A percentile compares a stretch with the other conserved stretches of the same genome.
phyloP scores from a whole-genome alignment of 1,284 basidiomycete genomes.

The Gomphus sp. region DNA sequence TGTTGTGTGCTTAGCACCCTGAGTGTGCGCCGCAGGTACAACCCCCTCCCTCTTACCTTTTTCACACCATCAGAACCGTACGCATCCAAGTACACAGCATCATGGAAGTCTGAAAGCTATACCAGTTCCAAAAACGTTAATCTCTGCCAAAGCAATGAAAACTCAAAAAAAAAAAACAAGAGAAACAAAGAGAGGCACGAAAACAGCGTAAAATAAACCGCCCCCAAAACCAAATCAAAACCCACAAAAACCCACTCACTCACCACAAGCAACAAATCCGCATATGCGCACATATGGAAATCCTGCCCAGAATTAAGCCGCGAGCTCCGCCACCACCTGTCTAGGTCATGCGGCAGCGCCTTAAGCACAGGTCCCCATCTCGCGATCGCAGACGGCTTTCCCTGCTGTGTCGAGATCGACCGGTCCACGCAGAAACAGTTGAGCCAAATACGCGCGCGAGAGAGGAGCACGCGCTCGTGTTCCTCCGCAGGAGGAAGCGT shows the following conservation, averaged over 20 bases:
- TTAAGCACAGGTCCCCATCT: conserved; percentile 26
- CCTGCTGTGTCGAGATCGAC: conserved; percentile 54
- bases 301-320: conserved; percentile 36
- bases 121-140: background rate
- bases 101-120: conserved; percentile 4
- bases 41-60: no score
- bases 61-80: background rate
- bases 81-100: background rate
- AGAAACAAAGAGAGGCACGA: background rate
- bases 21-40: no score
- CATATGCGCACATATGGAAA: conserved; percentile 45
- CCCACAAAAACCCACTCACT: background rate
- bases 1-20: background rate
- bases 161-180: no score
- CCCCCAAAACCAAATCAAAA: background rate
- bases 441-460: conserved; percentile 57
- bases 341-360: conserved; percentile 22
- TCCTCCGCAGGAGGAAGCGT: background rate
- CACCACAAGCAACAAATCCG: conserved; percentile 22
- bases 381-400: conserved; percentile 52
- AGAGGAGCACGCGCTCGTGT: conserved; percentile 19
- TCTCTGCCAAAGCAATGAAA: background rate
- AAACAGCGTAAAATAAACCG: background rate
- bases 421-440: conserved; percentile 58
- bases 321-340: conserved; percentile 43